Evolutionary conservation across 1,284 basidiomycete species (phyloP), one percentile per base, ranked within the genome.

Genomic region (Kwoniella shivajii): DNA sequence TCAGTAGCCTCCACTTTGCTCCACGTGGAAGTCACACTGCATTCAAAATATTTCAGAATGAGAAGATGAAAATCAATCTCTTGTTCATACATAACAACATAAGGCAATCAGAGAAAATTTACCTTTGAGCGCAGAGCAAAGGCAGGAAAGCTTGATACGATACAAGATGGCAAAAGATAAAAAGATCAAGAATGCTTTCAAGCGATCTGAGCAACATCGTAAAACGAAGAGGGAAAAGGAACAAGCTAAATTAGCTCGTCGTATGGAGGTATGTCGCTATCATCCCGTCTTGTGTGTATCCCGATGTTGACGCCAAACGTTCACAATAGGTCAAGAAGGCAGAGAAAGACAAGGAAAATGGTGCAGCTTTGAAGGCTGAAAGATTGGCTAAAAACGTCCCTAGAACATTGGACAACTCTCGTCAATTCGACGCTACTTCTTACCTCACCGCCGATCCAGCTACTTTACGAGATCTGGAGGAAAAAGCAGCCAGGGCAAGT

Each of bases 381-480:
- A 85, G 92, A 59, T 78, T 91, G 36, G 83, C 85, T 6, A 85
- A 88, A 68, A 96, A 97, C 80, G 82, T 94, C 20, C 92, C 95
- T 0, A 84, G 85, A 38, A 99, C 95, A 0, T 85, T 98, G 34
- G 95, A 99, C 73, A 98, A 97, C 75, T 90, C 87, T 50, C 86
- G 94, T 60, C 87, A 93, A 75, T 90, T 85, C 74, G 92, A 96
- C 67, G 89, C 90, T 3, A 69, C 61, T 6, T 90, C 89, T 36
- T 88, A 88, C 69, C 80, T 90, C 50, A 89, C 86, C 22, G 85
- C 85, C 42, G 83, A 87, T 71, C 88, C 88, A 22, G 72, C 78
- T 30, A 71, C 71, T n/a, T 62, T 74, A 20, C 64, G 65, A 26
- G 73, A 69, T 14, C 68, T 72, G 13, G 72, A 68, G 29, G 65